A percentile compares a stretch with the other conserved stretches of the same genome.
Conservation (phyloP, 2,329 filamentous ascomycete species). For the Thermothelomyces thermophilus region DNA sequence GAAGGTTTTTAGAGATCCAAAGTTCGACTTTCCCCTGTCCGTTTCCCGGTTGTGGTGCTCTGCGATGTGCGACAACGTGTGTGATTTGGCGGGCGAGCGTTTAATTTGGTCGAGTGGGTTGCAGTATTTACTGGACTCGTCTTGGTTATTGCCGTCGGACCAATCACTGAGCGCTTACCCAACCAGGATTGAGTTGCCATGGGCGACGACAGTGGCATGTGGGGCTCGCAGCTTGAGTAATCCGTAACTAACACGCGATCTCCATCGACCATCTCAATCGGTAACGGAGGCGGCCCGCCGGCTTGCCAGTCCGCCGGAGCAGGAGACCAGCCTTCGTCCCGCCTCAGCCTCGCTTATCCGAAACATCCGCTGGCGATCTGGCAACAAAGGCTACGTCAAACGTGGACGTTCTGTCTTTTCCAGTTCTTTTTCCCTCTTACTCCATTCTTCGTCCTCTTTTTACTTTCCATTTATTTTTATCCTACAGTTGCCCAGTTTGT, state of each 20-base stretch:
- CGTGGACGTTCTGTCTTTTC: neutral
- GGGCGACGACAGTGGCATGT: conserved; percentile 13
- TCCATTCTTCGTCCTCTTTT: neutral
- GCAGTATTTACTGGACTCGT: conserved; percentile 15
- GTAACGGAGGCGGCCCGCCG: conserved; percentile 1
- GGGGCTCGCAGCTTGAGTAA: conserved; percentile 4
- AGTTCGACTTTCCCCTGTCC: too few relatives aligned
- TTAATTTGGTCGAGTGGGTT: conserved; percentile 14
- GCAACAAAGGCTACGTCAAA: conserved; percentile 8
- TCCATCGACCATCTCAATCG: conserved; percentile 14
- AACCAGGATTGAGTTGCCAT: conserved; percentile 13
- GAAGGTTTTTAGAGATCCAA: too few relatives aligned
- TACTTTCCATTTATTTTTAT: neutral
- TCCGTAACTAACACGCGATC: neutral
- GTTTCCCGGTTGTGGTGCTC: neutral
- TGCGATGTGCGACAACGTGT: neutral
- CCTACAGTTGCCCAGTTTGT: too few relatives aligned
- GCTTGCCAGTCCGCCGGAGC: conserved; percentile 1
- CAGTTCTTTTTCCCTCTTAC: neutral
- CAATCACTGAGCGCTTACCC: conserved; percentile 3
- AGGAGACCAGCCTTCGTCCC: conserved; percentile 3
- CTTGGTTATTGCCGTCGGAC: neutral
- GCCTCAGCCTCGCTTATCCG: conserved; percentile 19
- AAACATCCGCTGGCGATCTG: conserved; percentile 15
- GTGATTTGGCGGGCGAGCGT: neutral